A percentile compares a stretch with the other conserved stretches of the same genome.
These are phyloP conservation scores for Pleurotus ostreatus DNA, from an alignment of 768 basidiomycete species.

Conservation along the genomic window DNA sequence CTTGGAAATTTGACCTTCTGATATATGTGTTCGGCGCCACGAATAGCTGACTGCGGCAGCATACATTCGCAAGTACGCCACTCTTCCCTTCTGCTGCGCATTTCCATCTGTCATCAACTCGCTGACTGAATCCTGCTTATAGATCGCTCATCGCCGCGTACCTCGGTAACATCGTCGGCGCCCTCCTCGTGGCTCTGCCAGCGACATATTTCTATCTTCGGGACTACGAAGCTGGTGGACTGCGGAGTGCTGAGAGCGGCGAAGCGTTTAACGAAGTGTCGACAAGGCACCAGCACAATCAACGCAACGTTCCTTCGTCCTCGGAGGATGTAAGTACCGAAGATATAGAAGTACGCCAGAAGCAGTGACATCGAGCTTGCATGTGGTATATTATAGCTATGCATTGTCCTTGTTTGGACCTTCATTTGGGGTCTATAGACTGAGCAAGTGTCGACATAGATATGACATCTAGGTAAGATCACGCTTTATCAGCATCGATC, in stretches of 20 bases:
- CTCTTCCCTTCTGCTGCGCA: not conserved
- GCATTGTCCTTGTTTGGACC: too few species aligned
- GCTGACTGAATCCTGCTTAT: not conserved
- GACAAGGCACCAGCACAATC: not conserved
- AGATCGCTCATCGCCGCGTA: conserved; percentile 63
- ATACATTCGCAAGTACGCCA: conserved; percentile 64
- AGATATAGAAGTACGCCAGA: too few species aligned
- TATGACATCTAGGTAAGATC: too few species aligned
- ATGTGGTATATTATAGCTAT: too few species aligned
- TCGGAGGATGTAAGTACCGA: too few species aligned
- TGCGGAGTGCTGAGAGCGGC: conserved; percentile 37
- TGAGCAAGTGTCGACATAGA: too few species aligned
- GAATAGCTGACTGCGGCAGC: conserved; percentile 43
- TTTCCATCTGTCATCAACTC: not conserved
- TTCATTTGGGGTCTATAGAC: too few species aligned
- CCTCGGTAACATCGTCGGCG: conserved; percentile 67
- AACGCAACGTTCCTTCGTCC: too few species aligned
- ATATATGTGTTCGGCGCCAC: conserved; percentile 5
- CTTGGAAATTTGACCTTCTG: not conserved
- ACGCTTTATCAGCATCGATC: conserved; percentile 19
- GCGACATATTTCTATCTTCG: conserved; percentile 59
- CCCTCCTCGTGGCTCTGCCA: conserved; percentile 58
- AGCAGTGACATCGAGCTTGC: too few species aligned
- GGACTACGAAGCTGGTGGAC: conserved; percentile 39
- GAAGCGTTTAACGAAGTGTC: conserved; percentile 14